Base-by-base conservation (phyloP, 1,139 yeast genomes). In the Taiozyma sp. region DNA sequence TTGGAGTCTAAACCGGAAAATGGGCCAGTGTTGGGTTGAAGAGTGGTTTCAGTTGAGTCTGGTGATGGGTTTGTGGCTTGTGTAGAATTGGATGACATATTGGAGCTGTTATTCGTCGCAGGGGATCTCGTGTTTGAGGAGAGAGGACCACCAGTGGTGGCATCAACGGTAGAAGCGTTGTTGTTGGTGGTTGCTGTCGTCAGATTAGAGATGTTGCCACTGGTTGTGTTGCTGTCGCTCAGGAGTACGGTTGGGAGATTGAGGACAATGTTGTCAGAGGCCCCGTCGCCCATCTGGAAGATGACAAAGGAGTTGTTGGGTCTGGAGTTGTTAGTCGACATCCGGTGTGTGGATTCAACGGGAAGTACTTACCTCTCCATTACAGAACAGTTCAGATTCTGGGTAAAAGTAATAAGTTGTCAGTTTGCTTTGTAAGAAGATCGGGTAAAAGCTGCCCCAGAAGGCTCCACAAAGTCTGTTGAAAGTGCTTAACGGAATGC, bases 251-350 rank as follows among this genome's bases (percentile, higher is more conserved):
- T 39, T 4, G 60, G 60, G 19, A 58, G 34, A 44, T 54, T 49
- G 30, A 55, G 48, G 29, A 55, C 46, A 38, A 53, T 50, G 46
- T 51, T 56, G 40, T 56, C 60, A 8, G 54, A 46, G 48, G 48
- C 45, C 2, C 55, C 56, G 9, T 54, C 60, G 23, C 58, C 60
- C 29, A 55, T 48, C 28, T 57, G 57, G 48, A 57, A 57, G 39
- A 59, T 54, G 32, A 59, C 59, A 44, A 56, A 53, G 8, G 57
- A 43, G 46, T 47, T 40, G 34, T 43, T 40, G 38, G 47, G n/a
- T 24, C 52, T 49, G 14, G 4, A 13, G 14, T 6, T 19, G 47
- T 44, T 48, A 48, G 50, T 45, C 10, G 22, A 19, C 19, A 19
- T 38, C 36, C 24, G 8, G 16, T 29, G n/a, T 14, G 16, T n/a